A percentile compares a stretch with the other conserved stretches of the same genome.
Evolutionary conservation across 1,139 yeast genomes (phyloP).

Genomic region (Magnusiomyces sp.): DNA sequence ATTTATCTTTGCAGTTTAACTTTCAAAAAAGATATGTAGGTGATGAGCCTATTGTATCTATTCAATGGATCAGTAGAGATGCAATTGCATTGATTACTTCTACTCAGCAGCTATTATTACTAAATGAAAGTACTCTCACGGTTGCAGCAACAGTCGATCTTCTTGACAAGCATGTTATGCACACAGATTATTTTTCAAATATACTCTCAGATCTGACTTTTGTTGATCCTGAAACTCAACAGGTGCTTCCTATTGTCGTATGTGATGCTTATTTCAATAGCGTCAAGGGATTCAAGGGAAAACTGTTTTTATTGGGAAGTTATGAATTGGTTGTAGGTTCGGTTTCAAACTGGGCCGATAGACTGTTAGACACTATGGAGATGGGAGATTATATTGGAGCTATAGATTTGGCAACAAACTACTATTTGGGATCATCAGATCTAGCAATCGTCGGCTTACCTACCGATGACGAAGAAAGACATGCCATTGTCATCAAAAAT

Average conservation of each 20-base stretch:
- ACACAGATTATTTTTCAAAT: conserved; percentile 32
- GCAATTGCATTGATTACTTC: conserved; percentile 42
- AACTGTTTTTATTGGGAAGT: conserved; percentile 43
- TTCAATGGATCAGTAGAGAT: conserved; percentile 53
- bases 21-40: conserved; percentile 41
- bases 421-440: conserved; percentile 45
- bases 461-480: conserved; percentile 36
- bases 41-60: conserved; percentile 41
- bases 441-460: conserved; percentile 49
- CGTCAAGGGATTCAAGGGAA: conserved; percentile 37
- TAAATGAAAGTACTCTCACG: conserved; percentile 35
- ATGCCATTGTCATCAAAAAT: conserved; percentile 44
- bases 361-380: conserved; percentile 42
- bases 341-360: conserved; percentile 68
- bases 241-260: conserved; percentile 22
- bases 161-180: conserved; percentile 38
- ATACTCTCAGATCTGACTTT: conserved; percentile 23
- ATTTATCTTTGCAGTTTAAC: conserved; percentile 34
- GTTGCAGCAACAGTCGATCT: conserved; percentile 38
- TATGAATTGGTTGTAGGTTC: conserved; percentile 48
- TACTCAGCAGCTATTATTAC: conserved; percentile 40
- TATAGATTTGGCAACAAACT: conserved; percentile 44
- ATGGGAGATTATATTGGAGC: conserved; percentile 47
- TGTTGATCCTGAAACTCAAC: conserved; percentile 13
- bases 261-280: conserved; percentile 34